Evolutionary conservation across 495 filamentous ascomycete genomes (phyloP), one percentile per base, ranked within the genome.

Genomic region (Polyplosphaeria fusca): DNA sequence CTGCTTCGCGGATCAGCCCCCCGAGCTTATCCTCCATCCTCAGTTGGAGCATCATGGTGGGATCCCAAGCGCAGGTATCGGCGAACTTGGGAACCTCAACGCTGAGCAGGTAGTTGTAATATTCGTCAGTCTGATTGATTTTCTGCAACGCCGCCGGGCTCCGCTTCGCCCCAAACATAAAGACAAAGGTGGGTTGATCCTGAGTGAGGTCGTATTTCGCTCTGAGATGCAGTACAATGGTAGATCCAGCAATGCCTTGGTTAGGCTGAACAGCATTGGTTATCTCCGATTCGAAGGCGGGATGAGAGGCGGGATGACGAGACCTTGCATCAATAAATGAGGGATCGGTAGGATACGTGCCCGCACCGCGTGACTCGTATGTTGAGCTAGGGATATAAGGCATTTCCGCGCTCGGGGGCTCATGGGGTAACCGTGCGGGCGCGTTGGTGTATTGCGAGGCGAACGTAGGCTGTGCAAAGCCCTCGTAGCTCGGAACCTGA

Each of bases 151-250:
- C 74, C 26, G 85, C 84, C 35, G 77, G 74, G 69, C 82, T 85
- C 69, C 81, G 79, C 61, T 84, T 80, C 4, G 80, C 77, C 7
- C 88, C 92, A 67, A 96, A 95, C 27, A 84, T 81, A 22, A 96
- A 71, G 59, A 76, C 83, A 58, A 88, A 80, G 35, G 73, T 76
- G 0, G 80, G 75, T 20, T 76, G 75, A 18, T 79, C 57, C 26
- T 20, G 76, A 61, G 86, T 75, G 18, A 84, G 71, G 59, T 95
- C 89, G 68, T 86, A 87, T 25, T 83, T 79, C 12, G 83, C 85
- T 57, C 82, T 80, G 41, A 95, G 81, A 67, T 87, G 83, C 46
- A 96, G 79, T 38, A 77, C 73, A 5, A 96, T 74, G 57, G 81
- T 79, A 13, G 85, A 86, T 46, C 87, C 88, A 66, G 79, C 77